phyloP scores from a whole-genome alignment of 2,329 filamentous ascomycete species.

The Stachybotrys chartarum region DNA sequence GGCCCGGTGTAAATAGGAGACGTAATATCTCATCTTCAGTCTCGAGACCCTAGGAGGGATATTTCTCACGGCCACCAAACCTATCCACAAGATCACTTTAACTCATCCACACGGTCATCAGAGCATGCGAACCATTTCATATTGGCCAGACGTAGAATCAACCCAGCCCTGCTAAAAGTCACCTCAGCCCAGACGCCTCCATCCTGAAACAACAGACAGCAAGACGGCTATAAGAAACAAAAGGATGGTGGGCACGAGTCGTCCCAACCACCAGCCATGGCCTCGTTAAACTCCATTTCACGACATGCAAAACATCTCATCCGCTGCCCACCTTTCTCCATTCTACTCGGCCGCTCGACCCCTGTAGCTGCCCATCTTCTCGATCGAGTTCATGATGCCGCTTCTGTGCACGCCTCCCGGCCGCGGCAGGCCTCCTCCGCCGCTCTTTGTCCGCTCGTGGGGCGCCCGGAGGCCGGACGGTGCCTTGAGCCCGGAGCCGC shows the following conservation, averaged over 20 bases:
- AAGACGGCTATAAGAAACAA: neutral
- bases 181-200: neutral
- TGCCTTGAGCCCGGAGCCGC: conserved; percentile 52
- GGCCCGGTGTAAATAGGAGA: too few relatives aligned
- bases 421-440: conserved; percentile 36
- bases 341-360: conserved; percentile 27
- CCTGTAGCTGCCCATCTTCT: conserved; percentile 70
- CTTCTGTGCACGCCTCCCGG: conserved; percentile 48
- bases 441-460: conserved; percentile 39
- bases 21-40: too few relatives aligned
- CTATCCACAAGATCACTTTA: too few relatives aligned
- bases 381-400: conserved; percentile 77
- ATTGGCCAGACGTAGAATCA: neutral
- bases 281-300: neutral
- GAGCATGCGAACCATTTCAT: neutral
- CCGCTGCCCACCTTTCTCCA: neutral
- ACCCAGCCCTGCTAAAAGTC: neutral
- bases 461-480: conserved; percentile 41
- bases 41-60: too few relatives aligned
- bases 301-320: neutral
- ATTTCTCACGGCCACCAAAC: too few relatives aligned
- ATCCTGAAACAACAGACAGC: neutral
- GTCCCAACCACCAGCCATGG: neutral
- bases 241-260: neutral
- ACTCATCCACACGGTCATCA: neutral